phyloP scores from a whole-genome alignment of 2,329 filamentous ascomycete genomes.

The Onygenales sp. region DNA sequence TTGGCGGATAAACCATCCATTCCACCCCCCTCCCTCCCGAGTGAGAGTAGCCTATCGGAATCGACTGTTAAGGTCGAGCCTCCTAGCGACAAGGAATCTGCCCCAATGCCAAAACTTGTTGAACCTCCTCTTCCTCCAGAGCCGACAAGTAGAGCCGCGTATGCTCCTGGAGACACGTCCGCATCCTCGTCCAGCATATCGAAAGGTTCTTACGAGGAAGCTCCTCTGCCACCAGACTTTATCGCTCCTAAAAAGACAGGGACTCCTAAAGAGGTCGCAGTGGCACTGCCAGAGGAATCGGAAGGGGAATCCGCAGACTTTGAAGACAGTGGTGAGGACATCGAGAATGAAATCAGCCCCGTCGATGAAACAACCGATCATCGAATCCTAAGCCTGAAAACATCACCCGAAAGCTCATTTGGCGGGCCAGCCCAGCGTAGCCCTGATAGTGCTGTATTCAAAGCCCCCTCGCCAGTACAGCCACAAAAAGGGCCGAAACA shows the following conservation, averaged over 20 bases:
- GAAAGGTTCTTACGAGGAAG: constrained; percentile 31
- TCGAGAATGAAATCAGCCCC: constrained; percentile 31
- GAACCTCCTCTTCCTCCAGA: constrained; percentile 38
- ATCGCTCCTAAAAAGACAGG: constrained; percentile 13
- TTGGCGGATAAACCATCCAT: constrained; percentile 18
- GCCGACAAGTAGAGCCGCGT: constrained; percentile 36
- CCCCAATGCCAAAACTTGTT: constrained; percentile 21
- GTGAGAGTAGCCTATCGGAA: constrained; percentile 21
- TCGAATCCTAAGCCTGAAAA: constrained; percentile 25
- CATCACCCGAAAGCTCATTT: constrained; percentile 37
- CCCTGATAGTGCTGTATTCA: constrained; percentile 32
- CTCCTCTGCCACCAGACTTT: constrained; percentile 24
- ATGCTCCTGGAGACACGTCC: constrained; percentile 40
- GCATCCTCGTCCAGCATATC: constrained; percentile 36
- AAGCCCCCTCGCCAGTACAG: constrained; percentile 21
- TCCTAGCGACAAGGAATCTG: constrained; percentile 20
- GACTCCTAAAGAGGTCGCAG: constrained; percentile 14
- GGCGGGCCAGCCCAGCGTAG: constrained; percentile 26
- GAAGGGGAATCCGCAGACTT: constrained; percentile 29
- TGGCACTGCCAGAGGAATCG: constrained; percentile 26
- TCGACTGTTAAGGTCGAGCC: constrained; percentile 25
- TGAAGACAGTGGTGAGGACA: constrained; percentile 37
- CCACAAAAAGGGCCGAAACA: constrained; percentile 19
- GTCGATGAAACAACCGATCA: constrained; percentile 20
- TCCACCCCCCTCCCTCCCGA: constrained; percentile 23